Evolutionary conservation across 1,284 basidiomycete species (phyloP), one percentile per base, ranked within the genome.

Genomic region (Apiotrichum domesticum): DNA sequence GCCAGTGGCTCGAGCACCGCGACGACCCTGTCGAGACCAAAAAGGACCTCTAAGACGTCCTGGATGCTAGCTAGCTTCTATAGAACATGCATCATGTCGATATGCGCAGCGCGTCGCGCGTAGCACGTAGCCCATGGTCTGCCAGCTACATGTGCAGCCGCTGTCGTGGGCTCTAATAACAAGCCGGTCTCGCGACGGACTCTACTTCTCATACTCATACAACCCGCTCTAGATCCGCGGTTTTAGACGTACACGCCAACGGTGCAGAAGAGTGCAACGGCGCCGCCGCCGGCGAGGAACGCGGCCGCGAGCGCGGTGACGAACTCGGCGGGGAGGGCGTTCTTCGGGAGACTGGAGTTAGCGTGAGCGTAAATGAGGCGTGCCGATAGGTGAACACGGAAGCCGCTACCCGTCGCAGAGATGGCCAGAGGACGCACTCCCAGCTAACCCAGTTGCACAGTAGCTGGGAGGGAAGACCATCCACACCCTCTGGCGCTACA

Each of bases 251-350:
- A 87, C 59, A 94, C 90, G 55, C 90, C 90, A 55, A 82, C 86
- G 40, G 84, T 85, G 79, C 88, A 90, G 77, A 92, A 93, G 57
- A 93, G 81, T 45, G 89, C 86, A 48, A 93, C 88, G 61, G 90
- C 82, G 57, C 90, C 90, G 64, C 89, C 87, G 14, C 90, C 90
- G 40, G 85, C 87, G 39, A 93, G 83, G 43, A 83, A 64, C 71
- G 88, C 90, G 29, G 89, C 90, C 10, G 83, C 75, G 48, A 83
- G 74, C 1, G 87, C 87, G 35, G 90, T 84, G 11, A 79, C 80
- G 8, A 84, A 69, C 74, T 93, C 90, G 54, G 84, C 61, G n/a
- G 87, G 86, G 43, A 69, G 51, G 33, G 60, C 64, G 65, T 68
- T 64, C 61, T 62, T 68, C 3, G 66, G 67, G 42, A 74, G 61